Evolutionary conservation across 257 asterid species (phyloP), one percentile per base, ranked within the genome.

Genomic region (Sherardia arvensis): DNA sequence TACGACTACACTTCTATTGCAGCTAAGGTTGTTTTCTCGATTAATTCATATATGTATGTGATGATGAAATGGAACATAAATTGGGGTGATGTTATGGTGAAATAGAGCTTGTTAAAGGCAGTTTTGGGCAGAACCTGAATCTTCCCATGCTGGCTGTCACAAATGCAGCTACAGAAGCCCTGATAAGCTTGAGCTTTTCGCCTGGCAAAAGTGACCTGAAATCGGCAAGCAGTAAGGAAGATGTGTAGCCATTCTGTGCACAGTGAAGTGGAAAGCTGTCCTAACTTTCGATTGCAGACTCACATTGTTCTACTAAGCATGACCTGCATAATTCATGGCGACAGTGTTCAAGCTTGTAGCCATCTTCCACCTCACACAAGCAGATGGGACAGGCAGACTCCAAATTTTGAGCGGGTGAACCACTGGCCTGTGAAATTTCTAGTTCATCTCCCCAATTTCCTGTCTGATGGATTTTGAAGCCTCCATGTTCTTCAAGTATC

Each of bases 91-190:
- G n/a, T n/a, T n/a, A n/a, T n/a, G n/a, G n/a, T n/a, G n/a, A n/a
- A n/a, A n/a, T n/a, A n/a, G n/a, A n/a, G n/a, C n/a, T n/a, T n/a
- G n/a, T n/a, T n/a, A n/a, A n/a, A n/a, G n/a, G n/a, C n/a, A n/a
- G n/a, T n/a, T n/a, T n/a, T 7, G 99, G 99, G 67, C 97, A 89
- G 70, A 87, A 93, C 73, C 89, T 69, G 81, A 77, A 89, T 25
- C 60, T 21, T 8, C 95, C 93, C 23, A 81, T 77, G 67, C 90
- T 85, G 21, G 71, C 86, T 7, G 91, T 85, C 72, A 93, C 91
- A 33, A 73, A 85, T 20, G 95, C 81, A 18, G 79, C 83, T 72
- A 93, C 33, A 8, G 96, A 87, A 29, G 96, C 88, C 77, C 88
- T 21, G 68, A 93, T 87, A 14, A 93, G 95, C 22, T 87, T 91